phyloP scores from a whole-genome alignment of 2,329 filamentous ascomycete genomes.

The Chalara sp. region DNA sequence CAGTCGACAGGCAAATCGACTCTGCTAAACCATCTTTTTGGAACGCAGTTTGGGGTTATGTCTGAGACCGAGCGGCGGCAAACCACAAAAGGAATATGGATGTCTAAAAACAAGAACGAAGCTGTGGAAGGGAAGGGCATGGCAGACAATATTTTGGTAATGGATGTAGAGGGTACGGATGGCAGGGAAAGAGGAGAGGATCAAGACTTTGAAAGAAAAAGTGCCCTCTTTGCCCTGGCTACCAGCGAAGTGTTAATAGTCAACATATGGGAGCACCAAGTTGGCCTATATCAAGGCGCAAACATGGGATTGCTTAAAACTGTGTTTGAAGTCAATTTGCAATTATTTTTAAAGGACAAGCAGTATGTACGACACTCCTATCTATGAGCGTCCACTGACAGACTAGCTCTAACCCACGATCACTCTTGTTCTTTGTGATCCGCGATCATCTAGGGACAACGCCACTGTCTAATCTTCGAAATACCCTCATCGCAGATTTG shows the following conservation, averaged over 20 bases:
- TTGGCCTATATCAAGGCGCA: conserved; percentile 93
- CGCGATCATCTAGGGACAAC: conserved; percentile 93
- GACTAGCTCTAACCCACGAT: conserved; percentile 72
- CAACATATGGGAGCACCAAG: conserved; percentile 99
- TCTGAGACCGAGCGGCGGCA: conserved; percentile 88
- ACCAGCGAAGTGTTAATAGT: conserved; percentile 97
- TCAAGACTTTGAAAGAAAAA: conserved; percentile 98
- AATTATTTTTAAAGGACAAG: conserved; percentile 92
- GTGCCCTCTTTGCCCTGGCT: conserved; percentile 90
- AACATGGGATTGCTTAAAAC: conserved; percentile 99
- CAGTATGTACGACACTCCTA: conserved; percentile 50
- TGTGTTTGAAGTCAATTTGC: conserved; percentile 96
- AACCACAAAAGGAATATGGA: conserved; percentile 99
- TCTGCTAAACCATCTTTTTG: conserved; percentile 90
- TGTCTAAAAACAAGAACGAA: conserved; percentile 86
- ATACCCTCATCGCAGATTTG: conserved; percentile 84
- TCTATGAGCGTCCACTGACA: conserved; percentile 16
- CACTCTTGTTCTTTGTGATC: conserved; percentile 96
- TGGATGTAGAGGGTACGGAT: conserved; percentile 98
- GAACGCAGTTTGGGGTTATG: conserved; percentile 96
- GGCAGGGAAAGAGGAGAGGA: conserved; percentile 94
- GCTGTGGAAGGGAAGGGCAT: conserved; percentile 54
- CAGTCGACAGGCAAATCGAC: conserved; percentile 99
- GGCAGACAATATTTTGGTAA: conserved; percentile 97
- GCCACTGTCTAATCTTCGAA: conserved; percentile 81